Base-by-base conservation (phyloP, 495 filamentous ascomycete genomes). In the Penicillium subrubescens region DNA sequence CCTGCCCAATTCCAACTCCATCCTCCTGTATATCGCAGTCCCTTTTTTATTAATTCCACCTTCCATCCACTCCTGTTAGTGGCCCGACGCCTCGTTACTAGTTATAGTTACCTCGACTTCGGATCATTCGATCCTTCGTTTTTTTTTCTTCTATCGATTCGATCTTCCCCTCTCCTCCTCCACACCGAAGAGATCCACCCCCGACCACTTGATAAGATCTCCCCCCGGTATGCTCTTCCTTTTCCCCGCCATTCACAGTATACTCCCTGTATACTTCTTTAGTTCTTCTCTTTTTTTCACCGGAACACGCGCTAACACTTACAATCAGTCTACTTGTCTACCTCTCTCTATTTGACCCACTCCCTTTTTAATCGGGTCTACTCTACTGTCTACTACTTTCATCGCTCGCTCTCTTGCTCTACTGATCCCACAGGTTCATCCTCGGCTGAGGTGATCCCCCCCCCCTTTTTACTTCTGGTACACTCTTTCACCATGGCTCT, bases 401-500 rank as follows among this genome's bases (percentile, higher is more conserved):
- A 33, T 33, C 31, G 31, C 31, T 7, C 31, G 5, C 19, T 48
- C 27, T 35, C 25, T 46, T 57, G 59, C 41, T 56, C 57, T 70
- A 72, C 77, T 77, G 72, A 77, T 72, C 69, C 37, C 33, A 68
- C 63, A 67, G 66, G 44, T 48, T 51, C 60, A 56, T 33, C 50
- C 48, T 35, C 31, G 29, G 39, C 56, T 62, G 63, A 61, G 66
- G 58, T 63, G 48, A 59, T 57, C 61, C 37, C 59, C 21, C 59
- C 37, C 61, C 43, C 35, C 51, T 53, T 27, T 27, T 27, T 8
- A 6, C 34, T 58, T 23, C 34, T 25, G 48, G 23, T 51, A 35
- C 46, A 65, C 53, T 27, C 66, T 17, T 19, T 17, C 23, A 67
- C 51, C 64, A 82, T 81, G 80, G 67, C 77, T 61, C 68, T 71